Conservation (phyloP, 2,329 filamentous ascomycete species). For the Curvularia lunata region DNA sequence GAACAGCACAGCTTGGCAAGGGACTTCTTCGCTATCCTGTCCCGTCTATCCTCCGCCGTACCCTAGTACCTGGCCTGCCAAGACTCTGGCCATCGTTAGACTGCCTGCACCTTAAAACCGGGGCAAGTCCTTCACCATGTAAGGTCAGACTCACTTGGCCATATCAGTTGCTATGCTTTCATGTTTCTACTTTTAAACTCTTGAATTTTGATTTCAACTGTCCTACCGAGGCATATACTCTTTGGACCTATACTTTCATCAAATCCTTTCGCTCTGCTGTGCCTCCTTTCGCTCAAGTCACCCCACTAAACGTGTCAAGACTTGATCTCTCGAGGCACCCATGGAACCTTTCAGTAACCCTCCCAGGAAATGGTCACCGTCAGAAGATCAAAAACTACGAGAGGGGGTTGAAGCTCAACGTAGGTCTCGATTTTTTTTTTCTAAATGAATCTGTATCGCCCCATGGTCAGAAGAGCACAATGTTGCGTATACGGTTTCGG, state of each 20-base stretch:
- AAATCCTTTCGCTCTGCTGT: background rate
- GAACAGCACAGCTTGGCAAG: constrained; percentile 15
- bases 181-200: background rate
- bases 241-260: background rate
- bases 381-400: constrained; percentile 35
- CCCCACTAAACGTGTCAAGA: background rate
- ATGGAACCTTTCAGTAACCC: constrained; percentile 30
- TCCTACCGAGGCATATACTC: background rate
- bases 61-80: constrained; percentile 14
- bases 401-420: constrained; percentile 38
- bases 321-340: background rate
- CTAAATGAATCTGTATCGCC: background rate
- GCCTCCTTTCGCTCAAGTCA: background rate
- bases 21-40: constrained; percentile 5
- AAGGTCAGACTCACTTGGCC: constrained; percentile 4
- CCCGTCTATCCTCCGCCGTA: constrained; percentile 13
- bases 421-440: constrained; percentile 13
- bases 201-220: background rate
- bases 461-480: background rate
- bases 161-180: background rate
- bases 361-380: constrained; percentile 39
- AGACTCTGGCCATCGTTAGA: constrained; percentile 9
- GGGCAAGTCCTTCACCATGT: constrained; percentile 5
- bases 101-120: constrained; percentile 17
- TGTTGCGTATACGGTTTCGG: background rate